Evolutionary conservation across 129 eudicot species (phyloP).

Genomic region (Logfia minima): DNA sequence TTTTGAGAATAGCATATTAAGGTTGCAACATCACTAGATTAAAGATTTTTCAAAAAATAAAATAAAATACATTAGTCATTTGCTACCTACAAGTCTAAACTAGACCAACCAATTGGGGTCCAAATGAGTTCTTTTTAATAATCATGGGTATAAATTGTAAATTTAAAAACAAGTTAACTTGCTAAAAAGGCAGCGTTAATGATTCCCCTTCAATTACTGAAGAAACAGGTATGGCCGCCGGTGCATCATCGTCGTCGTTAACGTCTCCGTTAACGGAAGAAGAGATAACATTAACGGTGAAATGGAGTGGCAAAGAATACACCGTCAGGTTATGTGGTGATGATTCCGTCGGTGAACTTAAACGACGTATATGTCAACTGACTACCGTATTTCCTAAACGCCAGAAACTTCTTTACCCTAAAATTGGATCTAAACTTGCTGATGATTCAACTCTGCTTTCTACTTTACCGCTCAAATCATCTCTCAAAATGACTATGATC

Average conservation of each 20-base stretch:
- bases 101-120: neutral
- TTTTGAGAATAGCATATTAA: too few relatives aligned
- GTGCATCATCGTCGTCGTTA: conserved; percentile 52
- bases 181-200: neutral
- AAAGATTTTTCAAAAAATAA: too few relatives aligned
- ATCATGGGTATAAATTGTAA: conserved; percentile 9
- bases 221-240: conserved; percentile 37
- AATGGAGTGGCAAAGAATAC: conserved; percentile 96
- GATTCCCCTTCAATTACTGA: neutral
- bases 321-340: conserved; percentile 83
- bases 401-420: conserved; percentile 99
- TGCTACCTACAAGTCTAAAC: neutral
- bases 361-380: conserved; percentile 79
- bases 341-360: conserved; percentile 83
- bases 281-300: conserved; percentile 89
- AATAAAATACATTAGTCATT: neutral
- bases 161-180: neutral
- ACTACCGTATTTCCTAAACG: conserved; percentile 91
- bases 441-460: conserved; percentile 75
- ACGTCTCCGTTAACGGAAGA: conserved; percentile 67
- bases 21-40: neutral
- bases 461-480: conserved; percentile 71
- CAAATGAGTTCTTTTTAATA: neutral
- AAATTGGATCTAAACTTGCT: conserved; percentile 75
- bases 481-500: conserved; percentile 97